Evolutionary conservation across 306 rosid genomes (phyloP), one percentile per base, ranked within the genome.

Genomic region (Aeschynomene evenia): DNA sequence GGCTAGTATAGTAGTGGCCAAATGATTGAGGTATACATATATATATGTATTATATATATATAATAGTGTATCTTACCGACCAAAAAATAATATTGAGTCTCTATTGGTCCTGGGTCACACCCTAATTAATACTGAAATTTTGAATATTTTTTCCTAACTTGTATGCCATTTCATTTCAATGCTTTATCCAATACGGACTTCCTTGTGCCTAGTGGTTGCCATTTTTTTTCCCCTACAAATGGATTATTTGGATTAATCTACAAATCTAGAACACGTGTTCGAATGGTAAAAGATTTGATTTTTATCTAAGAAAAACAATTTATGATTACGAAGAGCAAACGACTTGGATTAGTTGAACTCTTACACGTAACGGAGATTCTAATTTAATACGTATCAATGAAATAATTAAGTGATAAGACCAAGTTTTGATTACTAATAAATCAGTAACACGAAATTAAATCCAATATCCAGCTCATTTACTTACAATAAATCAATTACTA

Each of bases 1-100:
- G 52, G 28, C 85, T 72, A 28, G 80, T 82, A 68, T n/a, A n/a
- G n/a, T n/a, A n/a, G n/a, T n/a, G n/a, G 64, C 43, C 67, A 12
- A 37, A 78, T 71, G 62, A 78, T 66, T 79, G 72, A 26, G 29
- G 4, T n/a, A n/a, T n/a, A n/a, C n/a, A n/a, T n/a, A n/a, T n/a
- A n/a, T n/a, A n/a, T n/a, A n/a, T n/a, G n/a, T n/a, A n/a, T n/a
- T n/a, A n/a, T n/a, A 13, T 6, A n/a, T 42, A 78, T 53, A 64
- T 54, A 46, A 24, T 3, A 15, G 11, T 7, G 26, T 23, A 57
- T 46, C 54, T 45, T 45, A 11, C 51, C 51, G 51, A 45, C 51
- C 51, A 45, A 45, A 45, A 45, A 4, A n/a, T 9, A 4, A n/a
- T 9, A n/a, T 14, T 15, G 51, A 1, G 19, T 45, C 51, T n/a